Conservation (phyloP, 2,329 filamentous ascomycete species). For the Arthrobotrys megalospora region DNA sequence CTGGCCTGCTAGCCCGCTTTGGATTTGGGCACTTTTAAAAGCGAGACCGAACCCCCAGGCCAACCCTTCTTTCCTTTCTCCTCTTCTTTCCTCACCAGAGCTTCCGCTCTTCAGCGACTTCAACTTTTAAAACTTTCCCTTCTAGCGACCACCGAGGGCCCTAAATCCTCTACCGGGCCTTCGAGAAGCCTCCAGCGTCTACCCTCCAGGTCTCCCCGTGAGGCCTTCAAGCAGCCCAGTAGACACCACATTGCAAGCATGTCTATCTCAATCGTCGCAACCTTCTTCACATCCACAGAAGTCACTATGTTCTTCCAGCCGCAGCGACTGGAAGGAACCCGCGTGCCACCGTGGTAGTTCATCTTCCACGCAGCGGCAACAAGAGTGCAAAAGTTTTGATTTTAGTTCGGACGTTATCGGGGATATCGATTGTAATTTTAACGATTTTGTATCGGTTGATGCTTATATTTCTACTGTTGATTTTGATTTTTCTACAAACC, state of each 20-base stretch:
- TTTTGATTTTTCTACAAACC: conserved; percentile 33
- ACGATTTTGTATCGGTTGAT: conserved; percentile 56
- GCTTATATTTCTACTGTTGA: conserved; percentile 38
- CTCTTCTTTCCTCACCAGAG: conserved; percentile 42
- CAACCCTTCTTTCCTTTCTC: conserved; percentile 24
- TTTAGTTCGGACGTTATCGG: conserved; percentile 25
- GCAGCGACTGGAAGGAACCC: conserved; percentile 42
- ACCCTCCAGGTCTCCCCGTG: conserved; percentile 55
- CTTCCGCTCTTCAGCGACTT: conserved; percentile 49
- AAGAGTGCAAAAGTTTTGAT: conserved; percentile 32
- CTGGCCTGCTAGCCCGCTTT: conserved; percentile 14
- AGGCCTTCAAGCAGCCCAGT: conserved; percentile 43
- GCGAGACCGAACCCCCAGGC: conserved; percentile 17
- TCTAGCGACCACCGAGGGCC: conserved; percentile 30
- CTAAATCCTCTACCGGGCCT: conserved; percentile 15
- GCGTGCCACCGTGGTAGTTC: conserved; percentile 58
- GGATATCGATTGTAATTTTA: conserved; percentile 58
- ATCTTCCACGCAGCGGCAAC: conserved; percentile 9
- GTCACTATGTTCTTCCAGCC: conserved; percentile 56
- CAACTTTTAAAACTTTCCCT: conserved; percentile 17
- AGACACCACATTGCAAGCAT: conserved; percentile 51
- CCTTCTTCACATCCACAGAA: conserved; percentile 18
- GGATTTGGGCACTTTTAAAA: conserved; percentile 26
- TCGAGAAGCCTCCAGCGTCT: conserved; percentile 30
- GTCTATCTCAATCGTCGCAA: conserved; percentile 31